Base-by-base conservation (phyloP, 805 yeast genomes). In the Wickerhamiella brachini region DNA sequence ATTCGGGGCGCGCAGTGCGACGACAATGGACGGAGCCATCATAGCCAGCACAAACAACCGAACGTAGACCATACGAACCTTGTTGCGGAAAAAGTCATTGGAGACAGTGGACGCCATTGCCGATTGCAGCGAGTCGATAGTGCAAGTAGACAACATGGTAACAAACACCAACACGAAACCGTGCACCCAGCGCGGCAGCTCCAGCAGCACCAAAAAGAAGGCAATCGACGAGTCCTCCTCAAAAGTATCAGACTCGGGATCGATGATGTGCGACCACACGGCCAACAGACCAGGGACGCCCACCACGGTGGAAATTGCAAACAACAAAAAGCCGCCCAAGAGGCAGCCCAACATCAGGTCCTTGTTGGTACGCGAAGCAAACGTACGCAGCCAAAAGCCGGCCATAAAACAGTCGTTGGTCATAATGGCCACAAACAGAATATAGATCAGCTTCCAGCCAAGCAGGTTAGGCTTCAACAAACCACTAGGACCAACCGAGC, bases 381-480 rank as follows among this genome's bases (percentile, higher is more conserved):
- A 89, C 0, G 97, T 85, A 62, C 97, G 74, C 54, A 89, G 70
- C 97, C 97, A 89, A 65, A 89, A 88, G 0, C 95, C 95, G 31
- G 95, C 77, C 74, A 89, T 70, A 67, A 89, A 89, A 63, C 89
- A 79, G 63, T 87, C 95, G 61, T 89, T 89, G 34, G 96, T 85
- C 51, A 87, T 76, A 62, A 89, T 84, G 24, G 97, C 96, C 31
- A 89, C 82, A 7, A 82, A 76, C 56, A 89, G 71, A 56, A 89
- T 88, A 64, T 87, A 89, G 34, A 89, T 65, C 56, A 89, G 74
- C 72, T 87, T 93, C 94, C 95, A 88, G 17, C 95, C 95, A 41
- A 88, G 71, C 57, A 76, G 77, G 61, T 79, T 82, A 1, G 80
- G 76, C 39, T 79, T 75, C 53, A 85, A 68, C 56, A 88, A 67